Evolutionary conservation across 225 moss, liverwort and hornwort genomes (phyloP).

Genomic region (Pseudoscleropodium purum): DNA sequence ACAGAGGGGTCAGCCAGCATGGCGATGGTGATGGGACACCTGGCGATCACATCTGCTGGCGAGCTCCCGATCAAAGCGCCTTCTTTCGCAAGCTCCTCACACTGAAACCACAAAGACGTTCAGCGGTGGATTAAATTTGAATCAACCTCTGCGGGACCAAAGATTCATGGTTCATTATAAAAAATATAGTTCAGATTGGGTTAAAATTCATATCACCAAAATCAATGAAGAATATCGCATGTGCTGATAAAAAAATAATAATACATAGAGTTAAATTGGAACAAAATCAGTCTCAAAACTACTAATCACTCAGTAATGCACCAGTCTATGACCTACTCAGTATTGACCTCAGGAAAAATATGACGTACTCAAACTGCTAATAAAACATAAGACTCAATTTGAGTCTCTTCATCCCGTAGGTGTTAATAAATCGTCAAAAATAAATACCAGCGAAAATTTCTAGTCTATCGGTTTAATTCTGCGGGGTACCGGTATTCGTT

Average conservation of each 20-base stretch:
- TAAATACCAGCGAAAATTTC: background rate
- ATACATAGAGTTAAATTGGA: background rate
- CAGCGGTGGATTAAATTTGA: background rate
- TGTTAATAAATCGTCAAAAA: background rate
- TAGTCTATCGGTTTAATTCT: background rate
- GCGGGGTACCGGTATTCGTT: too few species aligned
- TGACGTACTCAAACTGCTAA: background rate
- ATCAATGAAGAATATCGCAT: background rate
- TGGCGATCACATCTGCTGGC: constrained; percentile 71
- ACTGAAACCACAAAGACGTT: constrained; percentile 29
- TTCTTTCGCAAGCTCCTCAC: constrained; percentile 68
- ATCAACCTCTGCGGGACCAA: background rate
- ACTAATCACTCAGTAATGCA: background rate
- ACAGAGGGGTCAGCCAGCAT: constrained; percentile 87
- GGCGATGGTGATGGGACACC: constrained; percentile 77
- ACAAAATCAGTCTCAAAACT: background rate
- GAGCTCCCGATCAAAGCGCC: constrained; percentile 69
- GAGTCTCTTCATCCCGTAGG: too few species aligned
- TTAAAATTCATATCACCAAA: background rate
- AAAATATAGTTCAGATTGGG: background rate
- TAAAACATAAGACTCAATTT: background rate
- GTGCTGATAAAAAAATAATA: background rate
- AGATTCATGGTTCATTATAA: background rate
- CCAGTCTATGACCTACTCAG: background rate
- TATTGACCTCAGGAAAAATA: background rate